phyloP scores from a whole-genome alignment of 164 flowering plant genomes.

The Buxus sempervirens region DNA sequence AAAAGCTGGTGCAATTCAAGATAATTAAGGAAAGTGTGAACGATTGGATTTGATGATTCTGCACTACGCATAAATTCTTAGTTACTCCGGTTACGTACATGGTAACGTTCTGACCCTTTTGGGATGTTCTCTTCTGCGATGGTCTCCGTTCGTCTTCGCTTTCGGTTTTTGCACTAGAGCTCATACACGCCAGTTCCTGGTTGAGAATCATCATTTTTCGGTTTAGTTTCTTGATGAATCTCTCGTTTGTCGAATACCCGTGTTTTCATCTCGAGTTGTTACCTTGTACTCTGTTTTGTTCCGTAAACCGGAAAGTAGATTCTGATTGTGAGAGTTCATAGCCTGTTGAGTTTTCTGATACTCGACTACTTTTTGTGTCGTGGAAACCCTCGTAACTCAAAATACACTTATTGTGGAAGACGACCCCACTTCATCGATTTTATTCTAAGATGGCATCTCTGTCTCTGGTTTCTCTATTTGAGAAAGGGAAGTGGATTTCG shows the following conservation, averaged over 20 bases:
- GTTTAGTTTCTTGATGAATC: not conserved
- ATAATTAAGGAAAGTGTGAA: slow-evolving; percentile 8
- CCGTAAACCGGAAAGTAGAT: not conserved
- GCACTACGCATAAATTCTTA: not conserved
- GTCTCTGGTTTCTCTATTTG: not conserved
- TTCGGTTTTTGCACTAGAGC: not conserved
- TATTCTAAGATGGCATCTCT: slow-evolving; percentile 6
- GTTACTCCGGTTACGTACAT: not conserved
- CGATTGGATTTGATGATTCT: not conserved
- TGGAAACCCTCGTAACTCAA: not conserved
- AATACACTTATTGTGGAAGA: not conserved
- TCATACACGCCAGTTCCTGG: not conserved
- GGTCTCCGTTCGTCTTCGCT: not conserved
- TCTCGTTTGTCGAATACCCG: not conserved
- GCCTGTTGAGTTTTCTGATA: not conserved
- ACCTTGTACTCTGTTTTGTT: not conserved
- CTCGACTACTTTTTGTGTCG: too few species aligned
- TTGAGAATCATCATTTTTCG: not conserved
- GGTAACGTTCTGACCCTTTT: not conserved
- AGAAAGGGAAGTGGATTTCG: not conserved
- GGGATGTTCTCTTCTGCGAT: not conserved
- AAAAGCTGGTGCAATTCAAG: slow-evolving; percentile 11
- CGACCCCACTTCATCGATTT: not conserved
- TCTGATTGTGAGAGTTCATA: not conserved
- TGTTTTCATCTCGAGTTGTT: not conserved